These are phyloP conservation scores for Fusarium illudens DNA, from an alignment of 2,329 filamentous ascomycete species.

Conservation along the genomic window DNA sequence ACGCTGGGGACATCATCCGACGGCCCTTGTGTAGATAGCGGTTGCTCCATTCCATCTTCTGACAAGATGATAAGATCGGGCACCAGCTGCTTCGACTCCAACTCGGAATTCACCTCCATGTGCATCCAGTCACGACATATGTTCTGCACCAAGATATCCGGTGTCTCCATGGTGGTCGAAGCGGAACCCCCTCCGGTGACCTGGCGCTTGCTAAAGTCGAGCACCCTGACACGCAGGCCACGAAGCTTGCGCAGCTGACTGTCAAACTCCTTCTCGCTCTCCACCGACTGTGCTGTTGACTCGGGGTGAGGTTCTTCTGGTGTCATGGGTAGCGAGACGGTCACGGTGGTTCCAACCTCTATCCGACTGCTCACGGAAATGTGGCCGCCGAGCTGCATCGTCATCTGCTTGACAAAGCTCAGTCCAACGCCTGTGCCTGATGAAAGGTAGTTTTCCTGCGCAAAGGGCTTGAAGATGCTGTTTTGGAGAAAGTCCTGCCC, in stretches of 20 bases:
- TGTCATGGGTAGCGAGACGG: slow-evolving; percentile 45
- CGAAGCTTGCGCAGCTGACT: slow-evolving; percentile 41
- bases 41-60: slow-evolving; percentile 12
- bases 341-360: slow-evolving; percentile 49
- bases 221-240: slow-evolving; percentile 41
- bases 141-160: slow-evolving; percentile 12
- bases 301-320: neutral
- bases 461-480: slow-evolving; percentile 69
- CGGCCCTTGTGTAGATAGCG: neutral
- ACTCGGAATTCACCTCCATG: slow-evolving; percentile 30
- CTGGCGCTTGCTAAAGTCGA: neutral
- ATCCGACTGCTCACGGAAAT: slow-evolving; percentile 63
- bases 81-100: slow-evolving; percentile 2
- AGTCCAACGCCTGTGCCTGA: slow-evolving; percentile 72
- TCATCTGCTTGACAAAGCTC: slow-evolving; percentile 69
- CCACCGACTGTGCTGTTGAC: neutral
- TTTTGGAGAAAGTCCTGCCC: slow-evolving; percentile 67
- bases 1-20: slow-evolving; percentile 37
- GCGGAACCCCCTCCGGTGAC: neutral
- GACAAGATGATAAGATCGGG: slow-evolving; percentile 44
- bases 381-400: slow-evolving; percentile 64
- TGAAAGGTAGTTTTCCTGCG: slow-evolving; percentile 68
- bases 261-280: slow-evolving; percentile 42
- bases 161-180: neutral
- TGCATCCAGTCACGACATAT: slow-evolving; percentile 20